phyloP scores from a whole-genome alignment of 352 stramenopile species.

The Discostella stelligera region DNA sequence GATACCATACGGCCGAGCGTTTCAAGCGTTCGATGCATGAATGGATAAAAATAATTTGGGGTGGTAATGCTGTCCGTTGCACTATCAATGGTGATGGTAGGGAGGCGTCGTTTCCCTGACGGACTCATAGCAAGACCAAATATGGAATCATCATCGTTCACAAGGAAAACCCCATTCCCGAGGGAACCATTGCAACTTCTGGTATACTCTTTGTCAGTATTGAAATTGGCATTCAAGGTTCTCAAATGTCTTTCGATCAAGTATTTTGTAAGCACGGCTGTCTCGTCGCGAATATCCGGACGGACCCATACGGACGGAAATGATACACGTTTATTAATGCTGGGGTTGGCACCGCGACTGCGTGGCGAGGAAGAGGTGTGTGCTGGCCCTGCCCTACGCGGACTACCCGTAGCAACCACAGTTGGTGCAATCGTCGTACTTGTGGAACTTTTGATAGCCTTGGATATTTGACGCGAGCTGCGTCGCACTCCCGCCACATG shows the following conservation, averaged over 20 bases:
- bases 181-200: neutral
- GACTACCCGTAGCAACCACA: neutral
- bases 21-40: slow-evolving; percentile 57
- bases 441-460: slow-evolving; percentile 12
- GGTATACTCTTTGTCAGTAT: neutral
- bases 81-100: neutral
- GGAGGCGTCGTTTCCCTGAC: neutral
- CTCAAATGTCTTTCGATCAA: slow-evolving; percentile 53
- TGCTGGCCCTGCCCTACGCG: neutral
- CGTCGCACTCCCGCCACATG: slow-evolving; percentile 5
- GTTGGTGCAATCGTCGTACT: neutral
- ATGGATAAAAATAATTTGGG: slow-evolving; percentile 42
- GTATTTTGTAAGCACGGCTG: slow-evolving; percentile 50
- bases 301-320: slow-evolving; percentile 25
- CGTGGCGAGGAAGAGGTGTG: neutral
- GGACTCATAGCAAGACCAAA: slow-evolving; percentile 5
- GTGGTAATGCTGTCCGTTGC: neutral
- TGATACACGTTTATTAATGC: slow-evolving; percentile 8
- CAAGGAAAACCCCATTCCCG: slow-evolving; percentile 5
- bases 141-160: slow-evolving; percentile 44
- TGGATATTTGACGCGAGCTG: slow-evolving; percentile 20
- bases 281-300: slow-evolving; percentile 58
- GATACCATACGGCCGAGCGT: slow-evolving; percentile 37
- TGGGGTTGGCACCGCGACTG: neutral
- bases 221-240: slow-evolving; percentile 46